Conservation (phyloP, 2,329 filamentous ascomycete genomes). For the Fusarium devonianum region DNA sequence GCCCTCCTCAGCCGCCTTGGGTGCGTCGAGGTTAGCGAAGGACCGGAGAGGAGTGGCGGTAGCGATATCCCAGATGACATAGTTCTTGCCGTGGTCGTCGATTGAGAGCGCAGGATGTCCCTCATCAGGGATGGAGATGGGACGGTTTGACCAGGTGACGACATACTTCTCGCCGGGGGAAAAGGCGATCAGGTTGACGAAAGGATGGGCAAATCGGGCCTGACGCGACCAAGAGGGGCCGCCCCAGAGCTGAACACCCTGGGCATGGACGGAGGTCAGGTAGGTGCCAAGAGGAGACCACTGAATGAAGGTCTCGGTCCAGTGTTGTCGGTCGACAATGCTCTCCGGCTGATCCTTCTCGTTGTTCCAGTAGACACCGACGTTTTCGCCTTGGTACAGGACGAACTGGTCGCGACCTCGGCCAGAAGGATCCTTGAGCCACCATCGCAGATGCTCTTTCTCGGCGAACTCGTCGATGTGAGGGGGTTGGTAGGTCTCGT, state of each 20-base stretch:
- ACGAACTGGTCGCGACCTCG: conserved; percentile 94
- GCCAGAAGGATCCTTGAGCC: conserved; percentile 79
- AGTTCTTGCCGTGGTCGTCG: conserved; percentile 99
- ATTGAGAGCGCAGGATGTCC: conserved; percentile 83
- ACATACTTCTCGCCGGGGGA: conserved; percentile 92
- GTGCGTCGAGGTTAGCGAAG: conserved; percentile 87
- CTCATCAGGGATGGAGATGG: conserved; percentile 89
- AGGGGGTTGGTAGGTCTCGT: conserved; percentile 87
- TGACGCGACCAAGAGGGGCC: conserved; percentile 88
- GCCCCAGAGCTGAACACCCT: conserved; percentile 97
- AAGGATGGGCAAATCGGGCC: conserved; percentile 92
- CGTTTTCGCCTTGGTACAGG: conserved; percentile 90
- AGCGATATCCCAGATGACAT: conserved; percentile 96
- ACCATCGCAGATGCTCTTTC: conserved; percentile 94
- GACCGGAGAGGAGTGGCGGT: conserved; percentile 90
- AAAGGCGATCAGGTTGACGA: conserved; percentile 95
- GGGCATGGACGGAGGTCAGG: conserved; percentile 91
- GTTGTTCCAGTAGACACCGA: conserved; percentile 98
- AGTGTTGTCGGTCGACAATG: conserved; percentile 90
- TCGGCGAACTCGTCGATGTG: conserved; percentile 84
- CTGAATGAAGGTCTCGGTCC: conserved; percentile 97
- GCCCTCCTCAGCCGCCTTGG: conserved; percentile 61
- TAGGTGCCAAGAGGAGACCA: conserved; percentile 97
- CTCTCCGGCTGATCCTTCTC: conserved; percentile 89
- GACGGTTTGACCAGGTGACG: conserved; percentile 94